Conservation (phyloP, 176 grass and related monocot species). For the Coix lacrymajobi region DNA sequence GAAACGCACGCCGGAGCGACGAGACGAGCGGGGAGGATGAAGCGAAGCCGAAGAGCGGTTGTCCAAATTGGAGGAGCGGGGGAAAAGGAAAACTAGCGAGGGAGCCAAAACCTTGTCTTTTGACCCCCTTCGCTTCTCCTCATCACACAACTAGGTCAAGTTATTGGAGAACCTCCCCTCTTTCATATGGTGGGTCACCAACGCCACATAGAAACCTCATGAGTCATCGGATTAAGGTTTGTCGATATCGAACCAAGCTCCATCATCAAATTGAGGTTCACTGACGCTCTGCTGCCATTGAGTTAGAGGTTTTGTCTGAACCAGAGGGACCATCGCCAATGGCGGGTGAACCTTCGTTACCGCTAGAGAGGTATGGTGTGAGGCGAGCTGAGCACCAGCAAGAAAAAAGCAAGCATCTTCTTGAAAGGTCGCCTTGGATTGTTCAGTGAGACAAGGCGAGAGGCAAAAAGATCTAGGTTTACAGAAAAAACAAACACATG, state of each 20-base stretch:
- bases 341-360: not conserved
- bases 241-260: not conserved
- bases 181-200: not conserved
- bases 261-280: not conserved
- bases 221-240: not conserved
- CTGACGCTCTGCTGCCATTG: not conserved
- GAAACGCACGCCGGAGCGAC: not conserved
- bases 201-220: not conserved
- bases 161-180: not conserved
- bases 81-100: not conserved
- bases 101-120: not conserved
- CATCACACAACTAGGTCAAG: not conserved
- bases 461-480: not conserved
- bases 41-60: not conserved
- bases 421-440: not conserved
- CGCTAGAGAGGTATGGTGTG: not conserved
- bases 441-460: not conserved
- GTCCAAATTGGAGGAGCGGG: constrained; percentile 11
- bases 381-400: too few relatives aligned
- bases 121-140: not conserved
- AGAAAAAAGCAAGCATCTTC: not conserved
- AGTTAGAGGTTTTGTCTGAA: not conserved
- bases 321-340: not conserved
- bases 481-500: not conserved
- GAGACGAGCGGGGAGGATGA: not conserved